These are phyloP conservation scores for Ophiostoma sp. DNA, from an alignment of 2,329 filamentous ascomycete species.

Conservation along the genomic window DNA sequence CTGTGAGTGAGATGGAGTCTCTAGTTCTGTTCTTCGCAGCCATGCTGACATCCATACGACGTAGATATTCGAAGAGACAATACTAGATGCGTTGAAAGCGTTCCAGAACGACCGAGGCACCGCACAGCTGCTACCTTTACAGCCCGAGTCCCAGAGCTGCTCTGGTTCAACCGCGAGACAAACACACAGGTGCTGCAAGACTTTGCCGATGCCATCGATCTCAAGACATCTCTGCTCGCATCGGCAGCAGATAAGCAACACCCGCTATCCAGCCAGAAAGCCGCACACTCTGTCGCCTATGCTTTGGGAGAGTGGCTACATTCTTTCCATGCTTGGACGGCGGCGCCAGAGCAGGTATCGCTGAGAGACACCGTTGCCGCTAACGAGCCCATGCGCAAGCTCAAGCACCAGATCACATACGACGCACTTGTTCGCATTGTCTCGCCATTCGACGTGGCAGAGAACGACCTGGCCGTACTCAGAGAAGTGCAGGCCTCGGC, in stretches of 20 bases:
- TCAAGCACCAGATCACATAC: constrained; percentile 39
- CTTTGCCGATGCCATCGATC: constrained; percentile 32
- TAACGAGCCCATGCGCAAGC: constrained; percentile 34
- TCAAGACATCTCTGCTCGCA: constrained; percentile 33
- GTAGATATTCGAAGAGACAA: background rate
- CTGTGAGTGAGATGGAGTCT: background rate
- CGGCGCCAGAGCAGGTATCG: constrained; percentile 20
- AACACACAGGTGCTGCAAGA: constrained; percentile 38
- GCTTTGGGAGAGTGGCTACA: background rate
- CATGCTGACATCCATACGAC: background rate
- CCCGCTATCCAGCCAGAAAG: background rate
- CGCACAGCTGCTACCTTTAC: too few species aligned
- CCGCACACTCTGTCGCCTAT: background rate
- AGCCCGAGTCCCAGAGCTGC: constrained; percentile 24
- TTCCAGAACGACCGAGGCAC: background rate
- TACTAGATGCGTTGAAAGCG: background rate
- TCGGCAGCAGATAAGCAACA: constrained; percentile 26
- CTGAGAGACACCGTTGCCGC: constrained; percentile 26
- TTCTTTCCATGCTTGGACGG: background rate
- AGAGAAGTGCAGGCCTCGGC: too few species aligned
- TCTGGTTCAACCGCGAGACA: constrained; percentile 32
- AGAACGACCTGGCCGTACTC: too few species aligned
- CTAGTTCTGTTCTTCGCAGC: background rate
- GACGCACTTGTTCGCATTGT: constrained; percentile 33
- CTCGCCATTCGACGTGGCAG: constrained; percentile 27